Evolutionary conservation across 2,329 filamentous ascomycete species (phyloP).

Genomic region (Fusarium sp.): DNA sequence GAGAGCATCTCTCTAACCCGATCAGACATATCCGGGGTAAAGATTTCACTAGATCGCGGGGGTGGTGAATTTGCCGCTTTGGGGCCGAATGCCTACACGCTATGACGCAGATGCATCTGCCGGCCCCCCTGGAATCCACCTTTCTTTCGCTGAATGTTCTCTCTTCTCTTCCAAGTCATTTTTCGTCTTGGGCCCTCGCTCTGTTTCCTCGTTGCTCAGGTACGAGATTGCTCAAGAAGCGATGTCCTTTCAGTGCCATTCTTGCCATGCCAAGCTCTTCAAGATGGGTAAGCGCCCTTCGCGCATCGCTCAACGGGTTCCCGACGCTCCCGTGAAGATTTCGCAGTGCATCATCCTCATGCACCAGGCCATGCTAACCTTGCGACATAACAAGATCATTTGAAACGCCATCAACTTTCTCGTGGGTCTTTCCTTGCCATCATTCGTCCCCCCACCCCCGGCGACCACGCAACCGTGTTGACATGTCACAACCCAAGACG

Average conservation of each 20-base stretch:
- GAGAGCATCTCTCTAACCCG: no score
- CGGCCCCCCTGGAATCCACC: no score
- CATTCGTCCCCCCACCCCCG: neutral
- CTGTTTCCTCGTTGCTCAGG: neutral
- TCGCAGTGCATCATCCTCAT: no score
- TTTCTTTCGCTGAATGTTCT: no score
- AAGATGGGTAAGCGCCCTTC: neutral
- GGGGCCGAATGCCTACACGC: neutral
- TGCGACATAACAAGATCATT: neutral
- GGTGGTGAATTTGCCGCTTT: neutral
- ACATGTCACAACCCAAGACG: neutral
- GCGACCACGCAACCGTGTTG: neutral
- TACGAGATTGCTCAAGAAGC: neutral
- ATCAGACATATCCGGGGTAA: no score
- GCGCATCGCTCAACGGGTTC: neutral
- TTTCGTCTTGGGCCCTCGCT: no score
- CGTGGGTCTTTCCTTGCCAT: neutral
- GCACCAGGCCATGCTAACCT: neutral
- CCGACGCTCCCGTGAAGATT: no score
- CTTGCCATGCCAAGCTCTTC: neutral
- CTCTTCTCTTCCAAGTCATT: no score
- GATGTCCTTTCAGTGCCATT: neutral
- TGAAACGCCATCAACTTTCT: neutral
- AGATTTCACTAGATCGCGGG: neutral
- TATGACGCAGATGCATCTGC: neutral